phyloP scores from a whole-genome alignment of 139 green algal genomes.

The Penium margaritaceum region DNA sequence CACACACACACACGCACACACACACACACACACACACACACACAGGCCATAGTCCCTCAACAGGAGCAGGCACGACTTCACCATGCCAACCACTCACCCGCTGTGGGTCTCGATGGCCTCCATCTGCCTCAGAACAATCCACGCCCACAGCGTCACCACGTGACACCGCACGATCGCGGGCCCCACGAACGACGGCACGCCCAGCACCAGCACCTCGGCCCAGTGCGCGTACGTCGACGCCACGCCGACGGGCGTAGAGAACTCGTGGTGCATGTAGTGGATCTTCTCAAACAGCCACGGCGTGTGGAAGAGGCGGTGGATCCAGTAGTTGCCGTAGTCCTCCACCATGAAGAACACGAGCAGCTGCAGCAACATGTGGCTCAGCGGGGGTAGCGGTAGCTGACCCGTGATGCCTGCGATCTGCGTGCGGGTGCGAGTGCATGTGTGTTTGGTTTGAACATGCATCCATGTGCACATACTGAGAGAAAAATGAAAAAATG shows the following conservation, averaged over 20 bases:
- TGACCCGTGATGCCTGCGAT: slow-evolving; percentile 39
- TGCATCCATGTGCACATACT: too few species aligned
- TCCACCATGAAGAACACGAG: slow-evolving; percentile 49
- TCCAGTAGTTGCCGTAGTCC: slow-evolving; percentile 54
- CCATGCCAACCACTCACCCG: slow-evolving; percentile 44
- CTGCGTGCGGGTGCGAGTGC: too few species aligned
- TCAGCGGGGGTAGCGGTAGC: slow-evolving; percentile 33
- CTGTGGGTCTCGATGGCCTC: slow-evolving; percentile 50
- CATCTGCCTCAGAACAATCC: slow-evolving; percentile 39
- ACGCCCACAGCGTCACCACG: slow-evolving; percentile 50
- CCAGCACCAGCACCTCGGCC: slow-evolving; percentile 46
- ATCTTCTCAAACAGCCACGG: slow-evolving; percentile 42
- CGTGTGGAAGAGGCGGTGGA: slow-evolving; percentile 48
- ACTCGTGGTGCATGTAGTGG: slow-evolving; percentile 53
- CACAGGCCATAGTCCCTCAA: too few species aligned
- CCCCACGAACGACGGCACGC: slow-evolving; percentile 43
- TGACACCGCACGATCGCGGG: slow-evolving; percentile 46
- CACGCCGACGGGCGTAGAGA: slow-evolving; percentile 36
- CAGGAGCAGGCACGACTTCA: too few species aligned
- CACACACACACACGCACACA: too few species aligned
- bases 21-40: too few species aligned
- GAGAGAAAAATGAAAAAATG: too few species aligned
- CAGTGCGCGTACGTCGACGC: slow-evolving; percentile 46
- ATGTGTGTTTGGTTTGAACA: too few species aligned
- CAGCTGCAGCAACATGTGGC: slow-evolving; percentile 42